Percentiles rank a stretch among this genome's conserved stretches.
phyloP scores from a whole-genome alignment of 2,329 filamentous ascomycete species.

The Tothia fuscella region DNA sequence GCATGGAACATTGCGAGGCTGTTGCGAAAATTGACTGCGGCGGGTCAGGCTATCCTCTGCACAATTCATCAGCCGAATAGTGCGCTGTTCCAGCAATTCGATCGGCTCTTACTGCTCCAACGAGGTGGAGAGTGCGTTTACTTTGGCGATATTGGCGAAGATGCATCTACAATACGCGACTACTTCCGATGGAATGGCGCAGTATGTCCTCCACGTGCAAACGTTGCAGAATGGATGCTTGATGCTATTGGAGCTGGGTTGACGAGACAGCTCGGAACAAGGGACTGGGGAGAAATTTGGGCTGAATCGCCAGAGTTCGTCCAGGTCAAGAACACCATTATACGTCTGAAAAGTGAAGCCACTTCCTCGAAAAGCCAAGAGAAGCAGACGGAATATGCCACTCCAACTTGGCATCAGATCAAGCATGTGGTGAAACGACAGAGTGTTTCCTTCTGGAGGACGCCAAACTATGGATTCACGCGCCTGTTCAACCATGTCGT shows the following conservation, averaged over 20 bases:
- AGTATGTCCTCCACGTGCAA: conserved; percentile 42
- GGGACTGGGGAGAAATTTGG: conserved; percentile 76
- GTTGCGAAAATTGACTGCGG: conserved; percentile 62
- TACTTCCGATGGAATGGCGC: conserved; percentile 43
- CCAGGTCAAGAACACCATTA: conserved; percentile 53
- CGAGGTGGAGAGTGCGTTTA: conserved; percentile 72
- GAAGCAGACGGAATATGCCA: conserved; percentile 67
- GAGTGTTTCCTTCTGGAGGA: conserved; percentile 71
- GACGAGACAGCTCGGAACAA: conserved; percentile 46
- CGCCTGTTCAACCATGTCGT: conserved; percentile 73
- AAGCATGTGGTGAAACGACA: conserved; percentile 61
- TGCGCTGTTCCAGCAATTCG: conserved; percentile 81
- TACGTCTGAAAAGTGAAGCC: conserved; percentile 39
- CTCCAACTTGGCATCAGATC: conserved; percentile 67
- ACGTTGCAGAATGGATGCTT: conserved; percentile 67
- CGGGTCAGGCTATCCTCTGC: conserved; percentile 78
- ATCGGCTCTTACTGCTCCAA: conserved; percentile 67
- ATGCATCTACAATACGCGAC: conserved; percentile 55
- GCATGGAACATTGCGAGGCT: conserved; percentile 70
- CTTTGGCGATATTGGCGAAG: conserved; percentile 71
- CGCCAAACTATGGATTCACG: conserved; percentile 81
- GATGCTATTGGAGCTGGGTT: conserved; percentile 71
- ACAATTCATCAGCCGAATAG: conserved; percentile 88
- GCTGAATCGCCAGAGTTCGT: conserved; percentile 58
- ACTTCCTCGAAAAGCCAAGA: conserved; percentile 30